These are phyloP conservation scores for Fraxinus latifolia DNA, from an alignment of 305 asterid species.

Conservation along the genomic window DNA sequence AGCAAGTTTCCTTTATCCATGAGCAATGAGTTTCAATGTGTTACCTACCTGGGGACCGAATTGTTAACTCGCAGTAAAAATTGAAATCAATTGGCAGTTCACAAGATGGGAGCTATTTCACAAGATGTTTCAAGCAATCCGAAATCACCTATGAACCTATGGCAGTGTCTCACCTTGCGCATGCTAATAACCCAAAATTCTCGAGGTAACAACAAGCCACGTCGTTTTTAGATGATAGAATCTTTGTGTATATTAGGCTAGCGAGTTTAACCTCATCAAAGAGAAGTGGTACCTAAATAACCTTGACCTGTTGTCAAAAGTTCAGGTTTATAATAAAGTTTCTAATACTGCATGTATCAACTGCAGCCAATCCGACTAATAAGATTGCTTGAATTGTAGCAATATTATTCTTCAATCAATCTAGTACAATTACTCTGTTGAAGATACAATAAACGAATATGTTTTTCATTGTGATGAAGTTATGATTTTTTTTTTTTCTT, in stretches of 20 bases:
- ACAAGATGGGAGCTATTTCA: not conserved
- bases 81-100: not conserved
- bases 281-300: not conserved
- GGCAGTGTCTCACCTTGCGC: not conserved
- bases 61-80: not conserved
- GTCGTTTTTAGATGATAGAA: not conserved
- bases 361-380: not conserved
- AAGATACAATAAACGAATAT: not conserved
- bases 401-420: not conserved
- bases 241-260: not conserved
- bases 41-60: not conserved
- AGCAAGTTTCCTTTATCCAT: not conserved
- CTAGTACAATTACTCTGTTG: not conserved
- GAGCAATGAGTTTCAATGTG: not conserved
- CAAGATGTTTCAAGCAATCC: not conserved
- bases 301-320: not conserved
- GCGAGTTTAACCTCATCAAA: not conserved
- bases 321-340: not conserved
- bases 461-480: not conserved
- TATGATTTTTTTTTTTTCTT: too few relatives aligned
- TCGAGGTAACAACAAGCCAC: not conserved
- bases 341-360: not conserved
- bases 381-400: not conserved
- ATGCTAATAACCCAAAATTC: not conserved
- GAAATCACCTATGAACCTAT: not conserved